These are phyloP conservation scores for Rhynchospora tenuis DNA, from an alignment of 176 grass and related monocot species.

Conservation along the genomic window DNA sequence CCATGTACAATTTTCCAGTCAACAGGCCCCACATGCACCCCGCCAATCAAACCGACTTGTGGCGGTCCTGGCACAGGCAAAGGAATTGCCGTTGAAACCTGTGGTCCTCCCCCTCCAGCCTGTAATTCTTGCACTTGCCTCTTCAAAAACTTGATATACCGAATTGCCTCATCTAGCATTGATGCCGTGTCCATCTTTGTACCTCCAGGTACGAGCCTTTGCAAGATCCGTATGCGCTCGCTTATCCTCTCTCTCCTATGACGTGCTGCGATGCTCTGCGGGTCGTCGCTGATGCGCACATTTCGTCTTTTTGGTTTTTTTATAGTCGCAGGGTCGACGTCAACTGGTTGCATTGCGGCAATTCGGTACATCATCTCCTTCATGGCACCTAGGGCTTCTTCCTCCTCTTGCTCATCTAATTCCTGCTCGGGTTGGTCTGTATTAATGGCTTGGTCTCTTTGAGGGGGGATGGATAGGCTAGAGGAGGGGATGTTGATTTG, in stretches of 20 bases:
- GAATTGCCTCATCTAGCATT: constrained; percentile 92
- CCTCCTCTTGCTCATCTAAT: constrained; percentile 38
- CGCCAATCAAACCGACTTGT: background rate
- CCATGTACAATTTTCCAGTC: constrained; percentile 40
- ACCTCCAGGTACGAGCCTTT: constrained; percentile 77
- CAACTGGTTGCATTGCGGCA: constrained; percentile 83
- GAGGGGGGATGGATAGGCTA: constrained; percentile 18
- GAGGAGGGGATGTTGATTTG: constrained; percentile 35
- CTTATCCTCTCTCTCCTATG: constrained; percentile 84
- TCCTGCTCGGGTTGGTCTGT: constrained; percentile 20
- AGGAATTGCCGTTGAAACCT: background rate
- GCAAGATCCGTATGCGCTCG: constrained; percentile 84
- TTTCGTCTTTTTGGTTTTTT: constrained; percentile 76
- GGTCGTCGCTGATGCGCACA: constrained; percentile 89
- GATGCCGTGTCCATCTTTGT: constrained; percentile 98
- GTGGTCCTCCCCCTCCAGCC: background rate
- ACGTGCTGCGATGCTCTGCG: constrained; percentile 80
- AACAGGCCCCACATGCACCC: constrained; percentile 27
- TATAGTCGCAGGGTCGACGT: constrained; percentile 84
- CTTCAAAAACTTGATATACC: constrained; percentile 96
- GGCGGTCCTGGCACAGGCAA: background rate
- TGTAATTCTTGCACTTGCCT: constrained; percentile 79
- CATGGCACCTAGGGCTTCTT: constrained; percentile 73
- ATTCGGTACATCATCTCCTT: constrained; percentile 99
- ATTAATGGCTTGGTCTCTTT: background rate